Conservation (phyloP, 78 protist genomes). For the Anaeramoeba ignava region DNA sequence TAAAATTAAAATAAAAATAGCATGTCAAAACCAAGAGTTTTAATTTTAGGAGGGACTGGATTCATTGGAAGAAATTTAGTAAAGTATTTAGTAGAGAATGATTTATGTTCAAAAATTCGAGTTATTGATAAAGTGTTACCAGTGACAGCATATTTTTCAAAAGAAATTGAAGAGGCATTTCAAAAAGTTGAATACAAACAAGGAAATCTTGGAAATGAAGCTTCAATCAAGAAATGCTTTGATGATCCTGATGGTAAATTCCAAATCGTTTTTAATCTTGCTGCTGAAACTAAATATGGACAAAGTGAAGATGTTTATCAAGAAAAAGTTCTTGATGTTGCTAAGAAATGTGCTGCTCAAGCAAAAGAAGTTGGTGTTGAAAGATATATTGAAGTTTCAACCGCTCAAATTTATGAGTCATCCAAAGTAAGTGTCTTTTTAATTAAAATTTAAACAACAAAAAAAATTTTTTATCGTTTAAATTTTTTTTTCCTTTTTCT, state of each 20-base stretch:
- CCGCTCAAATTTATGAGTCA: conserved; percentile 71
- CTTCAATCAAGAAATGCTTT: conserved; percentile 15
- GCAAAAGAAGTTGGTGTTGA: conserved; percentile 47
- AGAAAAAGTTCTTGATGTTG: conserved; percentile 35
- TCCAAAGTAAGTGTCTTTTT: conserved; percentile 22
- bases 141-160: conserved; percentile 48
- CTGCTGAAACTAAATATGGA: conserved; percentile 75
- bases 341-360: conserved; percentile 28
- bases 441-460: not conserved
- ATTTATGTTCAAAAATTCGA: conserved; percentile 44
- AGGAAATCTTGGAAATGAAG: conserved; percentile 37
- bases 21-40: conserved; percentile 51
- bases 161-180: conserved; percentile 31
- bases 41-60: conserved; percentile 81
- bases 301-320: conserved; percentile 61
- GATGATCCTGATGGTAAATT: conserved; percentile 32
- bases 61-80: conserved; percentile 81
- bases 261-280: conserved; percentile 68
- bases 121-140: conserved; percentile 75
- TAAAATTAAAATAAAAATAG: too few species aligned
- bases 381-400: conserved; percentile 70
- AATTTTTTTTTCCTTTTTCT: not conserved
- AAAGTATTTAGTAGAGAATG: conserved; percentile 9
- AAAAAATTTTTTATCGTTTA: not conserved
- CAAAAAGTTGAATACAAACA: conserved; percentile 64